A percentile compares a stretch with the other conserved stretches of the same genome.
Conservation (phyloP, 1,284 basidiomycete genomes). For the Tranzscheliella williamsii region DNA sequence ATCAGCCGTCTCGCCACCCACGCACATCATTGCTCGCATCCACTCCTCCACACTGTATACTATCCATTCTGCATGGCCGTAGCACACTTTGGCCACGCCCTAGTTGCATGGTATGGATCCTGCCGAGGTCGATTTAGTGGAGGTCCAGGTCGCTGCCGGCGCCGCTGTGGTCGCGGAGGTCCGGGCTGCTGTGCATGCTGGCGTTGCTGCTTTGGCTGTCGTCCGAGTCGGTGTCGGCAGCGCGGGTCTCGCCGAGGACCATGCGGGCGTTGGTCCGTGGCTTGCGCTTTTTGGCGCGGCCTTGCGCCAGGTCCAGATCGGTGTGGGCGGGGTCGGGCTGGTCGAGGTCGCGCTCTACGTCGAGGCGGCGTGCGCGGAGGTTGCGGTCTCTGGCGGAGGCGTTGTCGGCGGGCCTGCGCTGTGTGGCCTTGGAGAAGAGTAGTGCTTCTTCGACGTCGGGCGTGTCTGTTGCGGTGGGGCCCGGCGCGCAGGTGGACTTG, state of each 20-base stretch:
- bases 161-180: slow-evolving; percentile 63
- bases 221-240: slow-evolving; percentile 18
- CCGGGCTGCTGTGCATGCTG: slow-evolving; percentile 28
- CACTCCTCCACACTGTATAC: too few relatives aligned
- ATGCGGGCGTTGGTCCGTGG: slow-evolving; percentile 16
- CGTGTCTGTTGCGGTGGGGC: neutral
- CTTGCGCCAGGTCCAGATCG: slow-evolving; percentile 14
- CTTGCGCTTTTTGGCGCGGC: slow-evolving; percentile 24
- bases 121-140: too few relatives aligned
- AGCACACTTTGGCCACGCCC: too few relatives aligned
- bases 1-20: too few relatives aligned
- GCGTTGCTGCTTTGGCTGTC: slow-evolving; percentile 1
- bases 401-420: slow-evolving; percentile 22
- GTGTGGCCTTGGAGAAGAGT: slow-evolving; percentile 18
- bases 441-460: slow-evolving; percentile 11
- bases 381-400: slow-evolving; percentile 15
- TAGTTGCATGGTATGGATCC: too few relatives aligned
- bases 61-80: too few relatives aligned
- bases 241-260: slow-evolving; percentile 33
- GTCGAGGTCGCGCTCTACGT: slow-evolving; percentile 33
- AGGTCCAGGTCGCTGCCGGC: neutral
- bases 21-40: too few relatives aligned
- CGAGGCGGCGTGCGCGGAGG: slow-evolving; percentile 19
- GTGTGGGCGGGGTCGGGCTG: slow-evolving; percentile 21
- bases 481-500: slow-evolving; percentile 3